phyloP scores from a whole-genome alignment of 2,329 filamentous ascomycete genomes.

The Fusarium kyushuense region DNA sequence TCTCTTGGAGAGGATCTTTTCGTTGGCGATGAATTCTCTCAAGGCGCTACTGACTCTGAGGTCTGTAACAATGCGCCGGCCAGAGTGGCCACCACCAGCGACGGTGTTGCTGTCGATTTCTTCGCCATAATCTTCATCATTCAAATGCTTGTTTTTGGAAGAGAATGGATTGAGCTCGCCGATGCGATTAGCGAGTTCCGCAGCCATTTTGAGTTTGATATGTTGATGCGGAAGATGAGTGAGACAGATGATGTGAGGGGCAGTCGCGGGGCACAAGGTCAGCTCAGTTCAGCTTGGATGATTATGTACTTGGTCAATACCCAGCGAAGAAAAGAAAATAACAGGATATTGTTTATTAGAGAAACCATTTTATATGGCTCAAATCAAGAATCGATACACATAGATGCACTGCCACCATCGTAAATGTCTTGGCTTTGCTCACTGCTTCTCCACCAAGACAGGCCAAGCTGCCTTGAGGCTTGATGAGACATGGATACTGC shows the following conservation, averaged over 20 bases:
- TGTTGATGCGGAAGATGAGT: constrained; percentile 7
- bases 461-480: constrained; percentile 13
- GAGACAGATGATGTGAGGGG: constrained; percentile 36
- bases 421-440: constrained; percentile 19
- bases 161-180: constrained; percentile 50
- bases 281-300: constrained; percentile 8
- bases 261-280: constrained; percentile 19
- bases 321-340: neutral
- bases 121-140: constrained; percentile 54
- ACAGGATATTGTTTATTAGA: neutral
- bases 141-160: constrained; percentile 41
- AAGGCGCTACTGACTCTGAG: constrained; percentile 71
- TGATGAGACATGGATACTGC: constrained; percentile 10
- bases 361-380: constrained; percentile 1
- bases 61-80: constrained; percentile 62
- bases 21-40: constrained; percentile 65
- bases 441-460: constrained; percentile 3
- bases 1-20: constrained; percentile 61
- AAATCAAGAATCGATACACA: constrained; percentile 16
- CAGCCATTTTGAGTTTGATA: constrained; percentile 29
- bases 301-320: neutral
- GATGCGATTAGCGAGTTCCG: constrained; percentile 49
- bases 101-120: constrained; percentile 56
- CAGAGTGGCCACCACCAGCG: constrained; percentile 70
- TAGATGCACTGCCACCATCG: constrained; percentile 33